Conservation (phyloP, 163 green algal species). For the Scenedesmus sp. region DNA sequence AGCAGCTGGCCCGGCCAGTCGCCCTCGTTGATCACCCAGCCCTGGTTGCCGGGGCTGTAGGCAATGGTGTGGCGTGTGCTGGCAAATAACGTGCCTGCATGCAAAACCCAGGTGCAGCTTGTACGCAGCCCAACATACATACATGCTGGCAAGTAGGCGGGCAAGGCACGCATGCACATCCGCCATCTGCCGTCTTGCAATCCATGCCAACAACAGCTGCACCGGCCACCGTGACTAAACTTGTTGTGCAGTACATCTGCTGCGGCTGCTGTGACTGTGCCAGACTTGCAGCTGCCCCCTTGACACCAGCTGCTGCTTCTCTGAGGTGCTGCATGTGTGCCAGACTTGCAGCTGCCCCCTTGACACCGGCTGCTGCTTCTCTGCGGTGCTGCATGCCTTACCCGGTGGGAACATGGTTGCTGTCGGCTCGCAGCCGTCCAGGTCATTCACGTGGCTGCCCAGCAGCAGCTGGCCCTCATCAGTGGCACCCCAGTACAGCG, state of each 20-base stretch:
- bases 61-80: slow-evolving; percentile 63
- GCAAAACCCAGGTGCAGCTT: neutral
- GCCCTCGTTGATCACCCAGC: slow-evolving; percentile 68
- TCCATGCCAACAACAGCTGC: no score
- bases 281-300: neutral
- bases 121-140: neutral
- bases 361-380: neutral
- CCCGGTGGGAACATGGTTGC: slow-evolving; percentile 77
- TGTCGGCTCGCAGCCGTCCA: slow-evolving; percentile 75
- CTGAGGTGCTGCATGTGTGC: neutral
- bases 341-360: neutral
- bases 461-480: slow-evolving; percentile 73
- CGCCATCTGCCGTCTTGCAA: no score
- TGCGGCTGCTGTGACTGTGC: no score
- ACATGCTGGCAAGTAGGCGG: no score
- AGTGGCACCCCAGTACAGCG: slow-evolving; percentile 77
- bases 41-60: slow-evolving; percentile 58
- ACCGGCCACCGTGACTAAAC: no score
- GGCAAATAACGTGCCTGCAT: slow-evolving; percentile 62
- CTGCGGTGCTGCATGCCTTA: slow-evolving; percentile 5
- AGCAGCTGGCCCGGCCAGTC: slow-evolving; percentile 65
- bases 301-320: neutral
- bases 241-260: no score
- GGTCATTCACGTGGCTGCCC: slow-evolving; percentile 62
- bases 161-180: no score